These are phyloP conservation scores for Kodamaea leandrae DNA, from an alignment of 805 yeast genomes.

Conservation along the genomic window DNA sequence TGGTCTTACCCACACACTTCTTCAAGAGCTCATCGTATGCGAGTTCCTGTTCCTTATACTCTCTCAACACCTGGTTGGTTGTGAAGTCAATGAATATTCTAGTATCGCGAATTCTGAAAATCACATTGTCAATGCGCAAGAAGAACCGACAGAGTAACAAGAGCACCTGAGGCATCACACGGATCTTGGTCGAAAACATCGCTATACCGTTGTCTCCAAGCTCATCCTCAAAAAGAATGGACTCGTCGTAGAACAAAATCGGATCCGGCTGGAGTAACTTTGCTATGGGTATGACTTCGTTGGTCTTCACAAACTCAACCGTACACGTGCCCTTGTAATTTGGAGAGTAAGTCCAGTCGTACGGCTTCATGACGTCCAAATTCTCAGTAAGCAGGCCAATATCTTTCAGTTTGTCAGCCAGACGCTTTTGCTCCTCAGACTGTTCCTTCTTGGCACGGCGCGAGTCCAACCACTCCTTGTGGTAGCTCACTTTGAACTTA, in stretches of 20 bases:
- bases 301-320: constrained; percentile 20
- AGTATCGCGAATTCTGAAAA: constrained; percentile 80
- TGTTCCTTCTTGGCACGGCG: constrained; percentile 25
- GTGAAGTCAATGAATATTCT: constrained; percentile 78
- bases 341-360: constrained; percentile 95
- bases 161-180: constrained; percentile 85
- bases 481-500: constrained; percentile 67
- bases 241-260: constrained; percentile 84
- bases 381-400: constrained; percentile 38
- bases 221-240: constrained; percentile 89
- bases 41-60: constrained; percentile 61
- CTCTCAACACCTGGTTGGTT: constrained; percentile 63
- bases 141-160: constrained; percentile 74
- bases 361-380: constrained; percentile 71
- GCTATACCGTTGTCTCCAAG: constrained; percentile 94
- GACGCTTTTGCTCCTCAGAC: constrained; percentile 23
- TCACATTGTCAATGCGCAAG: constrained; percentile 85
- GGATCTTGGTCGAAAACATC: constrained; percentile 67
- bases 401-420: constrained; percentile 26
- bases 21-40: constrained; percentile 31
- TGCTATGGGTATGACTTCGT: constrained; percentile 58
- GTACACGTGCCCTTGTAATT: constrained; percentile 62
- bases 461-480: constrained; percentile 70
- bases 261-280: constrained; percentile 75
- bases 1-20: constrained; percentile 22